Evolutionary conservation across 352 stramenopile species (phyloP), one percentile per base, ranked within the genome.

Genomic region (Phytophthora pinifolia): DNA sequence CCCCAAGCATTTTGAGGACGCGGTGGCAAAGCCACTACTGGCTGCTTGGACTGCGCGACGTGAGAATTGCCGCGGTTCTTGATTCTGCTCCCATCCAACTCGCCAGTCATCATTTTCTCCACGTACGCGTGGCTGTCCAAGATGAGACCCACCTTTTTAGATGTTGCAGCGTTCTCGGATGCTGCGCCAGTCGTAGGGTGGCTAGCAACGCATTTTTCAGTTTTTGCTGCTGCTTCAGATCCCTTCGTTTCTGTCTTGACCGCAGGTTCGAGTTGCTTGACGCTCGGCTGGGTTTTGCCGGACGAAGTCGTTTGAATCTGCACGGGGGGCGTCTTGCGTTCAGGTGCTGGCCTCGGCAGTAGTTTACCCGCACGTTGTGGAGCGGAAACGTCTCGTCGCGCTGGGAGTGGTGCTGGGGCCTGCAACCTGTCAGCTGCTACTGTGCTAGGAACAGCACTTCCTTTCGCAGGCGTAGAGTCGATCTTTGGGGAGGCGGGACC

Each of bases 1-100:
- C 76, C 76, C 76, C 76, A 86, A 13, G 70, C 29, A 45, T 75
- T 70, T 32, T 51, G 38, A 12, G 52, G 47, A 14, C 54, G 54
- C 7, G 36, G 3, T 33, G 49, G 37, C 10, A 60, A 35, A 9
- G 30, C 43, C 12, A 34, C 20, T 9, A 29, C 42, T 30, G 12
- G 31, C 32, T 55, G 14, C 22, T 35, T 25, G 8, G 46, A 20
- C 29, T 46, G 45, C 37, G 10, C 9, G 32, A 5, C 10, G 15
- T 37, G 15, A 12, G 12, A 29, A 33, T 54, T n/a, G 12, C 29
- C 3, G 9, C 15, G 37, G 12, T 13, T 22, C 25, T 25, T n/a
- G 17, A 17, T 4, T 9, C 30, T 42, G 15, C 20, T 60, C 20
- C 22, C 22, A 34, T 45, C 22, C 42, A 39, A 30, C 7, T 65